Evolutionary conservation across 2,329 filamentous ascomycete genomes (phyloP).

Genomic region (Lachnellula arida): DNA sequence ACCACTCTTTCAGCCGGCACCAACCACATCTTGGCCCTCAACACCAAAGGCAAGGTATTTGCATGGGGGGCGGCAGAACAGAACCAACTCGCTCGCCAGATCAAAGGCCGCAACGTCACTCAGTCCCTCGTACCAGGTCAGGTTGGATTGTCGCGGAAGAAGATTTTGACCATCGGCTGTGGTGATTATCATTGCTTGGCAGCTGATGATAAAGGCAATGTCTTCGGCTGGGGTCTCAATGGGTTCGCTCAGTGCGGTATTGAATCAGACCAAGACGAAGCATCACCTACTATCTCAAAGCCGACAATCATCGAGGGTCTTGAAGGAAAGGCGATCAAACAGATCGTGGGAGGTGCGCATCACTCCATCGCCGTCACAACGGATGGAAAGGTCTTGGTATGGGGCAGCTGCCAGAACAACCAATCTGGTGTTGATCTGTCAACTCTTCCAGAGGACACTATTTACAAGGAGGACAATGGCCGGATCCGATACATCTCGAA

Average conservation of each 20-base stretch:
- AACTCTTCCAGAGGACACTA: constrained; percentile 50
- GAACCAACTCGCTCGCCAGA: constrained; percentile 57
- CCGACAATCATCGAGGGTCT: constrained; percentile 65
- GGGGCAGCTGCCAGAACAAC: constrained; percentile 53
- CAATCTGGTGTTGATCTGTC: constrained; percentile 54
- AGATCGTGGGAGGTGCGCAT: constrained; percentile 69
- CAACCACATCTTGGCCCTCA: constrained; percentile 56
- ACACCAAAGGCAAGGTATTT: constrained; percentile 53
- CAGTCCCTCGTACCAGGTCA: constrained; percentile 27
- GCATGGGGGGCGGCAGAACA: constrained; percentile 65
- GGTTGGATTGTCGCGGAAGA: constrained; percentile 31
- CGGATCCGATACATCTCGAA: constrained; percentile 67
- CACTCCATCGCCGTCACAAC: constrained; percentile 64
- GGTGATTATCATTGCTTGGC: constrained; percentile 82
- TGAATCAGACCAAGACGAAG: constrained; percentile 53
- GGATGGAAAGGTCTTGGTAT: constrained; percentile 53
- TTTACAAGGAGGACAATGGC: constrained; percentile 59
- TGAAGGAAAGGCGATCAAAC: constrained; percentile 55
- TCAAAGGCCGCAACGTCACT: constrained; percentile 25
- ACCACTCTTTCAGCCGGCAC: constrained; percentile 48
- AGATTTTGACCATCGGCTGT: constrained; percentile 39
- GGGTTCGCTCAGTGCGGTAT: constrained; percentile 79
- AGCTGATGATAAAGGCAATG: constrained; percentile 60
- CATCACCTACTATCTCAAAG: constrained; percentile 67
- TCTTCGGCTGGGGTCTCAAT: constrained; percentile 83